Conservation (phyloP, 495 filamentous ascomycete species). For the Penicillium pancosmium region DNA sequence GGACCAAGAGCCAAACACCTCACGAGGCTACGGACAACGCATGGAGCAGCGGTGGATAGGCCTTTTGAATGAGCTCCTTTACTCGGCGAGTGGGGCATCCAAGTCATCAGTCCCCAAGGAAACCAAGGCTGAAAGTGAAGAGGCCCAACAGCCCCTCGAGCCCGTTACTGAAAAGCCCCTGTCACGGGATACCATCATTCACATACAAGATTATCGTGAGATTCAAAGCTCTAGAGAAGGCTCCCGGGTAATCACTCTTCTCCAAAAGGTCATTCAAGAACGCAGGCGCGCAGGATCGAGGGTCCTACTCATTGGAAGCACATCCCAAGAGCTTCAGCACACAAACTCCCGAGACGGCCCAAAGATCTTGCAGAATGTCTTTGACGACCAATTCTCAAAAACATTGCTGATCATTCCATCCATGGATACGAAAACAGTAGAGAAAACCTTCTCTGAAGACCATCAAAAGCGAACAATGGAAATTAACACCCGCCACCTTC, state of each 20-base stretch:
- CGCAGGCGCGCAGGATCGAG: conserved; percentile 68
- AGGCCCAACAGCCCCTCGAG: conserved; percentile 17
- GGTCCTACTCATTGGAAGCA: conserved; percentile 77
- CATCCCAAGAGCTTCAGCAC: conserved; percentile 36
- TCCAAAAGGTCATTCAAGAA: conserved; percentile 71
- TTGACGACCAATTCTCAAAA: conserved; percentile 51
- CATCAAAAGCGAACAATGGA: conserved; percentile 54
- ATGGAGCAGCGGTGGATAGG: conserved; percentile 37
- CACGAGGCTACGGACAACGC: conserved; percentile 21
- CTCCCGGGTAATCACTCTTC: conserved; percentile 59
- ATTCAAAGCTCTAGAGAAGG: conserved; percentile 65
- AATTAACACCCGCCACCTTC: conserved; percentile 72
- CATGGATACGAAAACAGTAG: conserved; percentile 34
- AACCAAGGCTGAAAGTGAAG: neutral
- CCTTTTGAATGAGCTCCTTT: conserved; percentile 41
- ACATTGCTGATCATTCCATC: conserved; percentile 55
- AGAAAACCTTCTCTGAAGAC: conserved; percentile 44
- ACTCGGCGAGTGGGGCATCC: conserved; percentile 19
- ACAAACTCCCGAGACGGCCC: conserved; percentile 44
- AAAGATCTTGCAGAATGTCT: conserved; percentile 47
- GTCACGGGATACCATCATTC: conserved; percentile 62
- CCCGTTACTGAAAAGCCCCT: conserved; percentile 15
- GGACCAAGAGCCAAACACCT: conserved; percentile 24
- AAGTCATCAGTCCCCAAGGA: conserved; percentile 11
- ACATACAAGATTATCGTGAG: conserved; percentile 79